phyloP scores from a whole-genome alignment of 73 alveolate species.

The Paramecium pentaurelia region DNA sequence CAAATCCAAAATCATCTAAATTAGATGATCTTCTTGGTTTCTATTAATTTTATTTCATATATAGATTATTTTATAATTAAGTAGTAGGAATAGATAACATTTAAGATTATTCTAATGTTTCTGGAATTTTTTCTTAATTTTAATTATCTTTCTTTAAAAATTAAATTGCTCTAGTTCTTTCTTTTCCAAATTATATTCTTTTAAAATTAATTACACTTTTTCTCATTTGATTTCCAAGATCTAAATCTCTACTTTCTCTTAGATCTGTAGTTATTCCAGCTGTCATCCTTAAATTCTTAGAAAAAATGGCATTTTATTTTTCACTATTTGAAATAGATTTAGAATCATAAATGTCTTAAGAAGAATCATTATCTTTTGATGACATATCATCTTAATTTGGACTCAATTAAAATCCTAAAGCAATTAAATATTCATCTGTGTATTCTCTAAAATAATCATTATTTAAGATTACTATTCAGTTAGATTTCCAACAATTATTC shows the following conservation, averaged over 20 bases:
- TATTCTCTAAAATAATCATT: not conserved
- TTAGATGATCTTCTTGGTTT: not conserved
- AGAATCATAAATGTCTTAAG: not conserved
- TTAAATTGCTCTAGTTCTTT: not conserved
- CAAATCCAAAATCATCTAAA: not conserved
- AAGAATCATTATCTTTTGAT: not conserved
- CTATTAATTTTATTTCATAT: not conserved
- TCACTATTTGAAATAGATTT: not conserved
- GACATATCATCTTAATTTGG: not conserved
- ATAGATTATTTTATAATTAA: not conserved
- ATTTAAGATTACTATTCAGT: not conserved
- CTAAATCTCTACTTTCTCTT: not conserved
- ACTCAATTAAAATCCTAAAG: not conserved
- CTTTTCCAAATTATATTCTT: not conserved
- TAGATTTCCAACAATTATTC: not conserved
- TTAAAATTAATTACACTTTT: not conserved
- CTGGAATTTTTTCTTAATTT: not conserved
- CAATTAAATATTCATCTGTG: not conserved
- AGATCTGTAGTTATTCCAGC: not conserved
- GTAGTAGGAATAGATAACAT: not conserved
- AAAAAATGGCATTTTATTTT: not conserved
- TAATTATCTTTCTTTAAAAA: not conserved
- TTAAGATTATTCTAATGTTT: not conserved
- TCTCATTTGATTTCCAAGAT: not conserved
- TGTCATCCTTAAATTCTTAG: not conserved